These are phyloP conservation scores for Thielaviopsis ethacetica DNA, from an alignment of 2,329 filamentous ascomycete species.

Conservation along the genomic window DNA sequence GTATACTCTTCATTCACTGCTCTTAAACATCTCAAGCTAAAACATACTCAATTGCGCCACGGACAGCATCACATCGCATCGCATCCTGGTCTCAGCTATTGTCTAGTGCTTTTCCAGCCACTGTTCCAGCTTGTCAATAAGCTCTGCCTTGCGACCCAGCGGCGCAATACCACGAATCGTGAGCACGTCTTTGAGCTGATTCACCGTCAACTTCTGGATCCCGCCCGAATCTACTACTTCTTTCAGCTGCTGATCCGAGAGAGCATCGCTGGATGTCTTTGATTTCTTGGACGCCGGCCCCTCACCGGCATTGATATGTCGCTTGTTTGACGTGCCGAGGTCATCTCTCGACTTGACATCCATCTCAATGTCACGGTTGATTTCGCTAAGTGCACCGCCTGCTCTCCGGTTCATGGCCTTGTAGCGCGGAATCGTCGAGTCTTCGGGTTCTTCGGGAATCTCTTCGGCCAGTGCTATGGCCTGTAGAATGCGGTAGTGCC, in stretches of 20 bases:
- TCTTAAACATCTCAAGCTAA: too few species aligned
- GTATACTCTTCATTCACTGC: neutral
- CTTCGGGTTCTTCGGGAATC: slow-evolving; percentile 53
- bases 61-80: too few species aligned
- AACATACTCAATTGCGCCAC: too few species aligned
- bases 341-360: slow-evolving; percentile 28
- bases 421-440: slow-evolving; percentile 71
- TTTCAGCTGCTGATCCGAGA: slow-evolving; percentile 30
- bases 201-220: slow-evolving; percentile 37
- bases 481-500: slow-evolving; percentile 93
- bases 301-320: slow-evolving; percentile 18
- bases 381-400: slow-evolving; percentile 61
- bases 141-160: slow-evolving; percentile 34
- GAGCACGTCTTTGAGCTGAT: slow-evolving; percentile 33
- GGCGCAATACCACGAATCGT: slow-evolving; percentile 30
- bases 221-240: slow-evolving; percentile 27
- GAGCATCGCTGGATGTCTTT: slow-evolving; percentile 19
- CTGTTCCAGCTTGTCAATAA: slow-evolving; percentile 38
- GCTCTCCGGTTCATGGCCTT: slow-evolving; percentile 80
- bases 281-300: slow-evolving; percentile 30
- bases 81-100: neutral
- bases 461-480: slow-evolving; percentile 85
- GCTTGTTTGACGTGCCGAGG: neutral
- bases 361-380: slow-evolving; percentile 44
- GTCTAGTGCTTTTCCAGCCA: slow-evolving; percentile 30